phyloP scores from a whole-genome alignment of 176 grass and related monocot species.

The Secale cereale region DNA sequence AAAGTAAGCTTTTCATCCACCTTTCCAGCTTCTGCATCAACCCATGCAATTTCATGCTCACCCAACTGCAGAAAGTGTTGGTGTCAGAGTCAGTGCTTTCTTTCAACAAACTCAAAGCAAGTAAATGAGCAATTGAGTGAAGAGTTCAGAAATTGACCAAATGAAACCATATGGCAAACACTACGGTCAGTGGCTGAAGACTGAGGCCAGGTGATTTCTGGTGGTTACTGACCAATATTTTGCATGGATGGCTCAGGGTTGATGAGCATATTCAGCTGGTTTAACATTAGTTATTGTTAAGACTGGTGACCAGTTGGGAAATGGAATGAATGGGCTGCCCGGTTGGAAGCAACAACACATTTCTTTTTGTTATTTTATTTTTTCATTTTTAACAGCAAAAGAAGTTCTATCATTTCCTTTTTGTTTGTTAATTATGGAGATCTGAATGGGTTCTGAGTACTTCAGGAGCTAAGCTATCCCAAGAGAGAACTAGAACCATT shows the following conservation, averaged over 20 bases:
- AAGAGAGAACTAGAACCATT: background rate
- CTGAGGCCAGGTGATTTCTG: background rate
- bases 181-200: background rate
- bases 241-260: background rate
- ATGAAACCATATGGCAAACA: too few relatives aligned
- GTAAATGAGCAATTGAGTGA: background rate
- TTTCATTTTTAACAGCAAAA: background rate
- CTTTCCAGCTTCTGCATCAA: slow-evolving; percentile 74
- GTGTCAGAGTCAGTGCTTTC: slow-evolving; percentile 20
- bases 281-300: background rate
- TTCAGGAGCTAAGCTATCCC: background rate
- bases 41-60: slow-evolving; percentile 88
- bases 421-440: background rate
- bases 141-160: too few relatives aligned
- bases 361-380: background rate
- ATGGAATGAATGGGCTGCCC: background rate
- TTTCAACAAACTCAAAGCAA: background rate
- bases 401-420: background rate
- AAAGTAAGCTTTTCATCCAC: slow-evolving; percentile 65
- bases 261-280: background rate
- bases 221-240: background rate
- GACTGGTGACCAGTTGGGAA: background rate
- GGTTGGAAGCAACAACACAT: background rate
- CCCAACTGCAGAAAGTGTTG: slow-evolving; percentile 50
- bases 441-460: background rate